Conservation (phyloP, 192 early-diverging fungal genomes). For the Backusella morwellensis region DNA sequence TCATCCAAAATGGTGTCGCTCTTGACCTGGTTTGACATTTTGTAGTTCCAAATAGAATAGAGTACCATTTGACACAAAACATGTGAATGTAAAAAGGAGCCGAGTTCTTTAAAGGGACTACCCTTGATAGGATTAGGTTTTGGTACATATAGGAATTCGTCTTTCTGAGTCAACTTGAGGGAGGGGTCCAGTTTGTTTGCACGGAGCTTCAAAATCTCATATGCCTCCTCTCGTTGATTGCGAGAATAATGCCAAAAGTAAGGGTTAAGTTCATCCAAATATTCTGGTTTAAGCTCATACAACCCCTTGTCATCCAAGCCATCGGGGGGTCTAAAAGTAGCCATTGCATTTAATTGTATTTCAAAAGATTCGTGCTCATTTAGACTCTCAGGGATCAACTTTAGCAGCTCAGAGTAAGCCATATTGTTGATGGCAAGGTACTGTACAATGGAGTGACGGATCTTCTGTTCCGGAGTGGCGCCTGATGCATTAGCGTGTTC, state of each 20-base stretch:
- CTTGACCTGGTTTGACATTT: constrained; percentile 18
- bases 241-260: constrained; percentile 93
- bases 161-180: constrained; percentile 32
- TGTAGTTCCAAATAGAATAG: constrained; percentile 74
- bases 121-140: constrained; percentile 48
- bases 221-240: constrained; percentile 88
- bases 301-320: constrained; percentile 78
- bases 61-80: constrained; percentile 76
- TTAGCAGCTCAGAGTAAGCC: constrained; percentile 81
- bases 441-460: constrained; percentile 87
- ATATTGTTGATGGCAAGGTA: constrained; percentile 65
- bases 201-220: constrained; percentile 63
- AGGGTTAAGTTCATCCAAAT: constrained; percentile 83
- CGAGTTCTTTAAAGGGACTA: constrained; percentile 70
- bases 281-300: constrained; percentile 91
- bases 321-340: constrained; percentile 79
- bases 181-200: constrained; percentile 3
- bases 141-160: constrained; percentile 44
- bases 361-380: constrained; percentile 67
- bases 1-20: constrained; percentile 78
- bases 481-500: constrained; percentile 74
- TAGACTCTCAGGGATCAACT: constrained; percentile 79
- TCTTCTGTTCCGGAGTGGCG: constrained; percentile 59
- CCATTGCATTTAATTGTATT: constrained; percentile 67
- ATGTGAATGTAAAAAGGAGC: constrained; percentile 68